These are phyloP conservation scores for Talaromyces funiculosus DNA, from an alignment of 2,329 filamentous ascomycete genomes.

Conservation along the genomic window DNA sequence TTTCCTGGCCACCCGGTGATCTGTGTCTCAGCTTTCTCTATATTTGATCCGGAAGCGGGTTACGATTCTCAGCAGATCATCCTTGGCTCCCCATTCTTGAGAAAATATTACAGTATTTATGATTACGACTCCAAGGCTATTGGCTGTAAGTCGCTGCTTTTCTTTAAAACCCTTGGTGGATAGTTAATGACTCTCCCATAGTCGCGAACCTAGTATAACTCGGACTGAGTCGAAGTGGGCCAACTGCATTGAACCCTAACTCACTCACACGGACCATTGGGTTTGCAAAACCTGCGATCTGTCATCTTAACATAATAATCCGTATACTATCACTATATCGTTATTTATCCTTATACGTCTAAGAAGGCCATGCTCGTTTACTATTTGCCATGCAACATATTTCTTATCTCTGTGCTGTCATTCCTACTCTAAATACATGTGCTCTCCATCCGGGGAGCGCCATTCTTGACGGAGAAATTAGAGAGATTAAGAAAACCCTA, in stretches of 20 bases:
- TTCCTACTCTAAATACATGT: too few species aligned
- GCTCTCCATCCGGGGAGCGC: too few species aligned
- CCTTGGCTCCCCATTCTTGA: conserved; percentile 5
- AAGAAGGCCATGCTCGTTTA: too few species aligned
- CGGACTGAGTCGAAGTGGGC: background rate
- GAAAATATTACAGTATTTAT: conserved; percentile 5
- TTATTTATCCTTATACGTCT: background rate
- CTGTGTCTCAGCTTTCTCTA: conserved; percentile 2
- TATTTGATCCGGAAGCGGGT: background rate
- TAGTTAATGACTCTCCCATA: background rate
- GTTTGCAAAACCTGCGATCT: background rate
- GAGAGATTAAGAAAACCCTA: too few species aligned
- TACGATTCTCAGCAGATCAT: background rate
- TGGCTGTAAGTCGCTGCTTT: conserved; percentile 1
- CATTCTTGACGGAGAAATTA: too few species aligned
- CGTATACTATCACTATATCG: background rate
- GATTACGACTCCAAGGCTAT: background rate
- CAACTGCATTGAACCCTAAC: background rate
- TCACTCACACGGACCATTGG: background rate
- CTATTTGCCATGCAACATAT: too few species aligned
- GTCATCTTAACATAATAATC: background rate
- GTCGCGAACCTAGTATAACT: background rate
- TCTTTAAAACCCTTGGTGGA: background rate
- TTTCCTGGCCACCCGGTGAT: background rate
- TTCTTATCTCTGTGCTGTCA: too few species aligned